A percentile compares a stretch with the other conserved stretches of the same genome.
phyloP scores from a whole-genome alignment of 108 stramenopile genomes.

The Pinguiococcus pyrenoidosus region DNA sequence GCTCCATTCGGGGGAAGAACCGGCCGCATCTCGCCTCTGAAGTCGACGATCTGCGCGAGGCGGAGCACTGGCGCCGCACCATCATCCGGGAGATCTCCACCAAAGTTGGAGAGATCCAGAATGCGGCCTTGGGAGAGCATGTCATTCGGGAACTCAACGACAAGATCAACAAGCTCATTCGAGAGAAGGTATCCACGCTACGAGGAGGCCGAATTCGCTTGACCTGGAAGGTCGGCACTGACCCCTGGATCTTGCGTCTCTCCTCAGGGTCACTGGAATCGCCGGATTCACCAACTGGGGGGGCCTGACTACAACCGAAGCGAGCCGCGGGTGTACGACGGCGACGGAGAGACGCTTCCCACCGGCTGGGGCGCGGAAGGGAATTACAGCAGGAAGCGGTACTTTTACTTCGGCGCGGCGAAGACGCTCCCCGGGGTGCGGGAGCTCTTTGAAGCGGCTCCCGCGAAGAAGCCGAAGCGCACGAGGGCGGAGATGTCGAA shows the following conservation, averaged over 20 bases:
- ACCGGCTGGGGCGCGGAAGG: conserved; percentile 50
- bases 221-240: background rate
- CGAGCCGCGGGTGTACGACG: conserved; percentile 48
- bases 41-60: conserved; percentile 36
- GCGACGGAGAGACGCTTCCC: conserved; percentile 48
- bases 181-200: conserved; percentile 48
- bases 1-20: conserved; percentile 3
- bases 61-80: conserved; percentile 24
- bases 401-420: conserved; percentile 86
- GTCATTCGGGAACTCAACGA: conserved; percentile 84
- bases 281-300: conserved; percentile 53
- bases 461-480: conserved; percentile 52
- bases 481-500: conserved; percentile 69
- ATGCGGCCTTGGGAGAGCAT: conserved; percentile 74
- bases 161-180: conserved; percentile 71
- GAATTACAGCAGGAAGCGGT: too few relatives aligned
- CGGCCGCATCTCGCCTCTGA: conserved; percentile 64
- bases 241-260: background rate
- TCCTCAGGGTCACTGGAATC: background rate
- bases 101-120: conserved; percentile 66
- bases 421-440: conserved; percentile 82
- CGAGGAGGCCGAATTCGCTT: background rate
- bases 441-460: conserved; percentile 60
- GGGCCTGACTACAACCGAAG: conserved; percentile 63
- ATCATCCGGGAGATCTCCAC: conserved; percentile 60